These are phyloP conservation scores for Emergomyces pasteurianus DNA, from an alignment of 2,329 filamentous ascomycete species.

Conservation along the genomic window DNA sequence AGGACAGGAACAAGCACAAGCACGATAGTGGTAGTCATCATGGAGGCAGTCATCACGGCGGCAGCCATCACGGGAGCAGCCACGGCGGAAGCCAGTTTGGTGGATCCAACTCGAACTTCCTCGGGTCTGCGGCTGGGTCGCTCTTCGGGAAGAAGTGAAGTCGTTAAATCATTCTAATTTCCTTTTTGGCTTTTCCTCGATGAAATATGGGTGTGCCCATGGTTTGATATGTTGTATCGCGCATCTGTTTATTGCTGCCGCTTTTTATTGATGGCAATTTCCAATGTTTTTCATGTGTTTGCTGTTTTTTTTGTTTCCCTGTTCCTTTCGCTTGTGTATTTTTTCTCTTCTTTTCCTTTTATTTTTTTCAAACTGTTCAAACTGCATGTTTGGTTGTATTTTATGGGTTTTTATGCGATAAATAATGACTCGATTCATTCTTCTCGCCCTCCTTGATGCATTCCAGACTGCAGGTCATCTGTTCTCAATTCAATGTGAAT, in stretches of 20 bases:
- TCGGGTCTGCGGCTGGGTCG: background rate
- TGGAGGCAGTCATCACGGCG: conserved; percentile 17
- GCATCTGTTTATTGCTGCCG: background rate
- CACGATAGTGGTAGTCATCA: conserved; percentile 16
- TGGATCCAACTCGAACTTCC: background rate
- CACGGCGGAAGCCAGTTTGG: background rate
- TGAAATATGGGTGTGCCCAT: background rate
- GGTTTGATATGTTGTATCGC: background rate
- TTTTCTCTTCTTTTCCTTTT: background rate
- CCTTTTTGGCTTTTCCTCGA: background rate
- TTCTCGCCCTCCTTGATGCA: background rate
- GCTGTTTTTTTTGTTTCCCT: background rate
- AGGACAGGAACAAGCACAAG: conserved; percentile 28
- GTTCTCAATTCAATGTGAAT: background rate
- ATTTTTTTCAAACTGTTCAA: background rate
- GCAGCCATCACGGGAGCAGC: conserved; percentile 9
- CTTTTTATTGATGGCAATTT: background rate
- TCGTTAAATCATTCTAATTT: background rate
- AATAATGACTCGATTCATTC: background rate
- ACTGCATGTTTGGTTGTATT: too few species aligned
- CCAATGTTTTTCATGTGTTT: background rate
- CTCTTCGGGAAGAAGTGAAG: conserved; percentile 5
- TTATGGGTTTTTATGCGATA: background rate
- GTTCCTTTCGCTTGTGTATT: background rate
- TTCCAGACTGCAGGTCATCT: background rate